Evolutionary conservation across 192 early-diverging fungal genomes (phyloP).

Genomic region (Cetraspora pellucida): DNA sequence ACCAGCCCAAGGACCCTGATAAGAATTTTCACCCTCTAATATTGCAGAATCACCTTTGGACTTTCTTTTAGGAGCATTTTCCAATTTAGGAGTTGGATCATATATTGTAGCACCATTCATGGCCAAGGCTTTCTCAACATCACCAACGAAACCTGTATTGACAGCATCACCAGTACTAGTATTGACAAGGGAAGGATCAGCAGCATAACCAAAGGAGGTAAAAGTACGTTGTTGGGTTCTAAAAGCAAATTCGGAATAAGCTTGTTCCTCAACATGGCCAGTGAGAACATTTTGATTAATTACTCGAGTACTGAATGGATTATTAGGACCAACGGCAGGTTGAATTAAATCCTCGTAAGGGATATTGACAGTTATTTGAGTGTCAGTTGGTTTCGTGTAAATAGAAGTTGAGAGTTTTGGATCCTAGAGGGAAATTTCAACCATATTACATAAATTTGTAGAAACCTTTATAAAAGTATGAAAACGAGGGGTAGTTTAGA

Average conservation of each 20-base stretch:
- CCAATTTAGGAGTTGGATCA: conserved; percentile 46
- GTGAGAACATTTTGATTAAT: conserved; percentile 58
- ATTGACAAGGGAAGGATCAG: conserved; percentile 68
- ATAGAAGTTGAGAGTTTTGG: conserved; percentile 44
- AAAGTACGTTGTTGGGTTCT: conserved; percentile 85
- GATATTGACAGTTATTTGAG: conserved; percentile 57
- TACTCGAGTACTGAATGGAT: conserved; percentile 53
- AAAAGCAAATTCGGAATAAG: conserved; percentile 73
- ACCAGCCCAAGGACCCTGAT: conserved; percentile 93
- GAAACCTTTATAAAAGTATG: not conserved
- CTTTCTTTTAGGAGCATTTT: conserved; percentile 55
- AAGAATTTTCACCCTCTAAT: conserved; percentile 75
- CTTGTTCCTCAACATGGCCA: conserved; percentile 81
- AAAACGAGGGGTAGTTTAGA: not conserved
- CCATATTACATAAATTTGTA: conserved; percentile 9
- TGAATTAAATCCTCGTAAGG: conserved; percentile 59
- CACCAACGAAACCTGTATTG: conserved; percentile 66
- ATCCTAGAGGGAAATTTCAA: conserved; percentile 35
- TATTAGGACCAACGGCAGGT: conserved; percentile 55
- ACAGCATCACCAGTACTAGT: conserved; percentile 43
- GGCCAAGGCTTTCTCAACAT: conserved; percentile 54
- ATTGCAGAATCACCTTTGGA: conserved; percentile 73
- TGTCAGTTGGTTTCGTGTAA: conserved; percentile 59
- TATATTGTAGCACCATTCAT: conserved; percentile 59
- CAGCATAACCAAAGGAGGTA: conserved; percentile 75